Conservation (phyloP, 2,329 filamentous ascomycete genomes). For the Claviceps sp. region DNA sequence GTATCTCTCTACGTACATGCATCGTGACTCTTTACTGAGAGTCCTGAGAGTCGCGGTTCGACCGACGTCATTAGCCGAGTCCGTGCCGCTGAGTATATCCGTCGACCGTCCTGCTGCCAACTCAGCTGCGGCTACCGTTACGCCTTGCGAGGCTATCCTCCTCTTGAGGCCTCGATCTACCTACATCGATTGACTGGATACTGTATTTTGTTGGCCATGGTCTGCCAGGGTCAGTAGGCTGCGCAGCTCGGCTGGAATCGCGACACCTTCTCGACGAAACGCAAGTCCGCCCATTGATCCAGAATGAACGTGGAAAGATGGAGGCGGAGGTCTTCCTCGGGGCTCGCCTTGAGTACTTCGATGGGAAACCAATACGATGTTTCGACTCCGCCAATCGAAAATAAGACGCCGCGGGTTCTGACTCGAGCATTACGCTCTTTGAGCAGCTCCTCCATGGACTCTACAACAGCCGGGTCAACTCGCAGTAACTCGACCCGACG, state of each 20-base stretch:
- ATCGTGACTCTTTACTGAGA: background rate
- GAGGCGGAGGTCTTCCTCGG: conserved; percentile 21
- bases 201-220: conserved; percentile 1
- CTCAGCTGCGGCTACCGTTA: background rate
- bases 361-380: conserved; percentile 10
- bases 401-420: conserved; percentile 22
- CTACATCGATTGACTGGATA: background rate
- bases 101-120: background rate
- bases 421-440: conserved; percentile 25
- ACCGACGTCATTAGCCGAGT: background rate
- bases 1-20: background rate
- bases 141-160: background rate
- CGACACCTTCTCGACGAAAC: background rate
- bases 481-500: conserved; percentile 20
- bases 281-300: background rate
- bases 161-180: background rate
- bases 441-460: conserved; percentile 28
- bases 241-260: background rate
- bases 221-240: conserved; percentile 1
- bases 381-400: conserved; percentile 11
- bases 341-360: conserved; percentile 13
- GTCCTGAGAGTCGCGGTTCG: background rate
- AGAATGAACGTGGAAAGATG: conserved; percentile 21
- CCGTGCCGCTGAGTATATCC: background rate
- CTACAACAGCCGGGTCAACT: conserved; percentile 19